Percentiles rank a stretch among this genome's conserved stretches.
Conservation (phyloP, 2,329 filamentous ascomycete species). For the Clonostachys solani region DNA sequence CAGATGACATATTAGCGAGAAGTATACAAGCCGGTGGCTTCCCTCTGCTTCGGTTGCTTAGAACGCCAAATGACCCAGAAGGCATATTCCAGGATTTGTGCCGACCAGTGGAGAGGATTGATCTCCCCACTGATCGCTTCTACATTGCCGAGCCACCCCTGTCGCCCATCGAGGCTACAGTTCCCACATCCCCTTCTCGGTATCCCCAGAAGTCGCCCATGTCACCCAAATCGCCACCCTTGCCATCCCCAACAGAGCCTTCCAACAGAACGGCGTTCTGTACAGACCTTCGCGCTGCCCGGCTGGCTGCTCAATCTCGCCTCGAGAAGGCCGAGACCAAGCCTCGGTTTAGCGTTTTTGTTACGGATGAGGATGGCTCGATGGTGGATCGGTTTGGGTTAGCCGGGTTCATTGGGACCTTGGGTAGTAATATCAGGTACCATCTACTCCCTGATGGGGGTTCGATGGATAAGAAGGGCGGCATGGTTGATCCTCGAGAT, state of each 20-base stretch:
- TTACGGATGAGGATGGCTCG: constrained; percentile 47
- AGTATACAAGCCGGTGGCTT: constrained; percentile 61
- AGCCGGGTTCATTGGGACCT: constrained; percentile 57
- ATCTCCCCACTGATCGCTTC: constrained; percentile 46
- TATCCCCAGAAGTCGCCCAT: constrained; percentile 27
- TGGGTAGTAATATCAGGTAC: constrained; percentile 57
- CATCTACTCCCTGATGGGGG: constrained; percentile 53
- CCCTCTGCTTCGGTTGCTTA: constrained; percentile 53
- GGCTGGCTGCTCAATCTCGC: constrained; percentile 61
- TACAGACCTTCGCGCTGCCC: constrained; percentile 45
- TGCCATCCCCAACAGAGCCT: background rate
- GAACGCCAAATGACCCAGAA: constrained; percentile 65
- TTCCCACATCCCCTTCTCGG: constrained; percentile 6
- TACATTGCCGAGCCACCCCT: constrained; percentile 10
- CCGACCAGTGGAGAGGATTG: constrained; percentile 51
- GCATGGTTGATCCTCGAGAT: constrained; percentile 47
- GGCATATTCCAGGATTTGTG: constrained; percentile 68
- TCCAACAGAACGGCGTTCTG: constrained; percentile 17
- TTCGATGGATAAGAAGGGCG: constrained; percentile 50
- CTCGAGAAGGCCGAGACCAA: constrained; percentile 52
- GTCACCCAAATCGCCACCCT: constrained; percentile 20
- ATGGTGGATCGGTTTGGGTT: constrained; percentile 49
- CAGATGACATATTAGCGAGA: constrained; percentile 59
- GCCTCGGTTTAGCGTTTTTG: constrained; percentile 54
- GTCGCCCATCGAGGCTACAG: constrained; percentile 8